phyloP scores from a whole-genome alignment of 1,284 basidiomycete species.

The Austroboletus niveus region DNA sequence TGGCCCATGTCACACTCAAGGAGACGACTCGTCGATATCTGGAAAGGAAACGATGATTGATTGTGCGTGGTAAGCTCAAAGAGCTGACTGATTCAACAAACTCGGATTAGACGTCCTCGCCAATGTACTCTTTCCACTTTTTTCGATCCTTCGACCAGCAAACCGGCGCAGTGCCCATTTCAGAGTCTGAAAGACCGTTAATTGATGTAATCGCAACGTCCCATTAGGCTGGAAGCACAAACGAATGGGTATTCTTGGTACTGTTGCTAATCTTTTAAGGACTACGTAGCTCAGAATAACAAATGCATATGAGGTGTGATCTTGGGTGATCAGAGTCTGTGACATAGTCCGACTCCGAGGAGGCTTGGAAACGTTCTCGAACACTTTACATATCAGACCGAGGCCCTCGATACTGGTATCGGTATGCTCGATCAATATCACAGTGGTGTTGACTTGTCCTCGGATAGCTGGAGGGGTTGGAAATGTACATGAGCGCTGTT shows the following conservation, averaged over 20 bases:
- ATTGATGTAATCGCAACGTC: slow-evolving; percentile 41
- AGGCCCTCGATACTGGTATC: slow-evolving; percentile 61
- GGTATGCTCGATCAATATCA: slow-evolving; percentile 55
- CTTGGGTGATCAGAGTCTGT: slow-evolving; percentile 46
- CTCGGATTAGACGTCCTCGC: slow-evolving; percentile 69
- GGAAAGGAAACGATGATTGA: slow-evolving; percentile 1
- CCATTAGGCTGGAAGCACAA: slow-evolving; percentile 61
- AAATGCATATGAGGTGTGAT: slow-evolving; percentile 52
- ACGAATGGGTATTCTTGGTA: slow-evolving; percentile 46
- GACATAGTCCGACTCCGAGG: slow-evolving; percentile 33
- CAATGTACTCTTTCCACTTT: slow-evolving; percentile 90
- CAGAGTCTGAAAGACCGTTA: slow-evolving; percentile 4
- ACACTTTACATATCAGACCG: slow-evolving; percentile 58
- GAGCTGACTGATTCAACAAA: slow-evolving; percentile 55
- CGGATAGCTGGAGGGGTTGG: slow-evolving; percentile 11
- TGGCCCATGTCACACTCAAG: slow-evolving; percentile 94
- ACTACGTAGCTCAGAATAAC: not conserved
- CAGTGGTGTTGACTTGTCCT: slow-evolving; percentile 28
- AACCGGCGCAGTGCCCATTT: slow-evolving; percentile 27
- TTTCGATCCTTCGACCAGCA: slow-evolving; percentile 78
- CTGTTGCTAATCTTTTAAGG: slow-evolving; percentile 39
- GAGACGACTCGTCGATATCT: slow-evolving; percentile 75
- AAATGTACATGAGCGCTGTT: slow-evolving; percentile 21
- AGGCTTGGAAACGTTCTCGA: slow-evolving; percentile 56
- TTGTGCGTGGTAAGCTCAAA: not conserved